Conservation (phyloP, 805 yeast species). For the Zygosaccharomyces rouxii region DNA sequence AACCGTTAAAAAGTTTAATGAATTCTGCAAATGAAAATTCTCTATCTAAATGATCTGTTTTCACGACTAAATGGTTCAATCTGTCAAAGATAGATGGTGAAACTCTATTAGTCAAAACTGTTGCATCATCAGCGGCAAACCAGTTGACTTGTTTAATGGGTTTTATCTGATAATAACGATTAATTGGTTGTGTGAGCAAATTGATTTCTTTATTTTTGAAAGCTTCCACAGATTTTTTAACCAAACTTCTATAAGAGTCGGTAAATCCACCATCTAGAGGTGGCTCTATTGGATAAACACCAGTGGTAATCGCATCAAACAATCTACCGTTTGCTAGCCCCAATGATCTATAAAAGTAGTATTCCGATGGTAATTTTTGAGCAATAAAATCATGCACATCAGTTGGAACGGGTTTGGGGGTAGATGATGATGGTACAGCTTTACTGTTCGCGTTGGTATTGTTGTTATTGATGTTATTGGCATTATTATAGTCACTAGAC, state of each 20-base stretch:
- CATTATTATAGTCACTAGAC: background rate
- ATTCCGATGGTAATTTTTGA: constrained; percentile 80
- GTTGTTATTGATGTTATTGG: constrained; percentile 10
- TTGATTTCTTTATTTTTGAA: constrained; percentile 60
- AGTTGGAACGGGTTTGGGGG: constrained; percentile 47
- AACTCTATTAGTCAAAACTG: constrained; percentile 48
- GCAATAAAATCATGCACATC: constrained; percentile 81
- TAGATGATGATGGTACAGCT: constrained; percentile 9
- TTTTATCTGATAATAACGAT: constrained; percentile 81
- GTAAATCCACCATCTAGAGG: constrained; percentile 63
- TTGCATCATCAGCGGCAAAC: constrained; percentile 42
- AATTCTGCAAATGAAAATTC: constrained; percentile 32
- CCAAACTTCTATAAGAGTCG: constrained; percentile 53
- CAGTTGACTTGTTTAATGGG: constrained; percentile 52
- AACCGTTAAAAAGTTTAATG: constrained; percentile 20
- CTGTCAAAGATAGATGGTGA: constrained; percentile 49
- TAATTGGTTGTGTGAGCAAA: constrained; percentile 63
- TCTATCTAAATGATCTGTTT: constrained; percentile 22
- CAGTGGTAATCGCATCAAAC: constrained; percentile 63
- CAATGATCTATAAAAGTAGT: constrained; percentile 71
- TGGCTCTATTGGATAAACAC: constrained; percentile 55
- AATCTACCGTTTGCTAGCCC: constrained; percentile 61
- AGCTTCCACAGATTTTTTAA: constrained; percentile 42
- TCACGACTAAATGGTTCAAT: constrained; percentile 35
- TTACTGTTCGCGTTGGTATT: background rate